These are phyloP conservation scores for Lolium rigidum DNA, from an alignment of 176 grass and related monocot genomes.

Conservation along the genomic window DNA sequence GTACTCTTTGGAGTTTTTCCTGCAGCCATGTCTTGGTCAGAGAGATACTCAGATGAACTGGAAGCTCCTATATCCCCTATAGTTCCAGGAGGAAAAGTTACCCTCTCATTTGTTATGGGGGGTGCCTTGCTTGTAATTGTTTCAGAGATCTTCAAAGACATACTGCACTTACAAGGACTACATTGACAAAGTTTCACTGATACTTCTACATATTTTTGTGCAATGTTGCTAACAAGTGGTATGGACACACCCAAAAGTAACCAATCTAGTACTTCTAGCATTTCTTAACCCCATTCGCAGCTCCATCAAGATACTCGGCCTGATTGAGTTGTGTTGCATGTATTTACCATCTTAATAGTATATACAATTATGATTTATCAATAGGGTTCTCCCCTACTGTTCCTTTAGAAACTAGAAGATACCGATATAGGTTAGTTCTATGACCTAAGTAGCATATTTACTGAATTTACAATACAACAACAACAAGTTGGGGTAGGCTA, in stretches of 20 bases:
- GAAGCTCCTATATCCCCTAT: slow-evolving; percentile 53
- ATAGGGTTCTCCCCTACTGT: background rate
- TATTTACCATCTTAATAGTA: background rate
- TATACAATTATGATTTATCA: background rate
- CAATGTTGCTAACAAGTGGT: slow-evolving; percentile 8
- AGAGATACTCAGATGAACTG: slow-evolving; percentile 74
- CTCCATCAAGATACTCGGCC: background rate
- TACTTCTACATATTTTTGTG: background rate
- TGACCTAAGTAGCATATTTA: background rate
- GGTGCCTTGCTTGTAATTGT: slow-evolving; percentile 70
- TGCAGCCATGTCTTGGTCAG: slow-evolving; percentile 96
- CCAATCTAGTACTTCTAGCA: background rate
- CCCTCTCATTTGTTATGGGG: slow-evolving; percentile 60
- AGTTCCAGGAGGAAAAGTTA: slow-evolving; percentile 80
- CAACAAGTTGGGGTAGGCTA: too few species aligned
- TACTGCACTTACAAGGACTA: slow-evolving; percentile 57
- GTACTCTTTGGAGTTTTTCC: slow-evolving; percentile 90
- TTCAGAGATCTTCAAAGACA: slow-evolving; percentile 79
- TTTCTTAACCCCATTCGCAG: background rate
- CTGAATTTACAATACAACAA: background rate
- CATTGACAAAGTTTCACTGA: slow-evolving; percentile 38
- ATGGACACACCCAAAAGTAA: slow-evolving; percentile 1
- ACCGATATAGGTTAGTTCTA: background rate
- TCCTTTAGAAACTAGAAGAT: background rate
- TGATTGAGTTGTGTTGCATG: background rate